Percentiles rank a stretch among this genome's conserved stretches.
Conservation (phyloP, 139 green algal genomes). For the Diplosphaera chodatii region DNA sequence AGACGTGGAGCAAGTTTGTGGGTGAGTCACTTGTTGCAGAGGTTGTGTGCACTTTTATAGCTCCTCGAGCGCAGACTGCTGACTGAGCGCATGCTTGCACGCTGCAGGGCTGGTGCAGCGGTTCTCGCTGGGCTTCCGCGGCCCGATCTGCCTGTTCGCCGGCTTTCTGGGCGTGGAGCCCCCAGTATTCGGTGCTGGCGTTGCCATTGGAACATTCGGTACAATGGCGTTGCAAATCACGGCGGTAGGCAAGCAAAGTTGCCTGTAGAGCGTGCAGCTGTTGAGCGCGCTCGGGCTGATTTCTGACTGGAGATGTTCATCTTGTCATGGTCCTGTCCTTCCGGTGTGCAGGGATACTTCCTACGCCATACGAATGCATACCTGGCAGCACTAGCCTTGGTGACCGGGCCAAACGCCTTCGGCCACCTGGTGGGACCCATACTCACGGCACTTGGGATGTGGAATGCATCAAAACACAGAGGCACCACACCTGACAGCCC, state of each 20-base stretch:
- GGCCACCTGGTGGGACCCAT: slow-evolving; percentile 12
- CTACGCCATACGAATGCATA: slow-evolving; percentile 21
- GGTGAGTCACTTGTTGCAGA: slow-evolving; percentile 5
- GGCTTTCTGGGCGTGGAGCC: slow-evolving; percentile 23
- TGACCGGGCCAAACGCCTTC: slow-evolving; percentile 20
- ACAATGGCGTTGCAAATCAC: slow-evolving; percentile 17
- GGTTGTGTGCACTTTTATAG: not conserved
- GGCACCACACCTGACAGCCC: too few species aligned
- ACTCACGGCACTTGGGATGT: slow-evolving; percentile 2
- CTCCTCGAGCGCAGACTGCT: not conserved
- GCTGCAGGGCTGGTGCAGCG: slow-evolving; percentile 23
- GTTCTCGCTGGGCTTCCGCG: slow-evolving; percentile 26
- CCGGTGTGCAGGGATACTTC: slow-evolving; percentile 19
- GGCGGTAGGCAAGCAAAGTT: slow-evolving; percentile 7
- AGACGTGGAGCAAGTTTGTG: slow-evolving; percentile 16
- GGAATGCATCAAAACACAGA: not conserved
- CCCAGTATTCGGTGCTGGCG: slow-evolving; percentile 14
- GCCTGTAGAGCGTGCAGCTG: too few species aligned
- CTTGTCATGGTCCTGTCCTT: too few species aligned
- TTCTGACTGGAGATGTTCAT: not conserved
- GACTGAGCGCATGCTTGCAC: too few species aligned
- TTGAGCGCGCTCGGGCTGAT: too few species aligned
- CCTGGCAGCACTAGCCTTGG: slow-evolving; percentile 20
- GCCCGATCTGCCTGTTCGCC: slow-evolving; percentile 24
- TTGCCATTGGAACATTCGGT: slow-evolving; percentile 11